Evolutionary conservation across 257 asterid species (phyloP).

Genomic region (Asclepias syriaca): DNA sequence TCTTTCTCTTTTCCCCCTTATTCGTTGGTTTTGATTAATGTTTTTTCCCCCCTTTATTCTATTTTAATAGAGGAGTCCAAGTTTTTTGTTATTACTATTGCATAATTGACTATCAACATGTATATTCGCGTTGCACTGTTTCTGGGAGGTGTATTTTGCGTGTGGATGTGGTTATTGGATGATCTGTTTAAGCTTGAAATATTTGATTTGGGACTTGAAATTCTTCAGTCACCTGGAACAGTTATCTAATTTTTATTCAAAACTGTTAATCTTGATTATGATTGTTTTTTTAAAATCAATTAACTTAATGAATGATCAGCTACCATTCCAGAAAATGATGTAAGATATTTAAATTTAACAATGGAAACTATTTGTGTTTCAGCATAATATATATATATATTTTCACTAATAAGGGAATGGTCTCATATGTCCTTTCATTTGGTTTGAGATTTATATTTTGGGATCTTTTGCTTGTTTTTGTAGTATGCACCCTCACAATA

Average conservation of each 20-base stretch:
- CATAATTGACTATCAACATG: neutral
- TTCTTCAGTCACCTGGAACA: neutral
- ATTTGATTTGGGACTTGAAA: neutral
- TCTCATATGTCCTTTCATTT: neutral
- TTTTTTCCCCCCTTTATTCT: neutral
- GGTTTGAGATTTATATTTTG: neutral
- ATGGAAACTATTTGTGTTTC: neutral
- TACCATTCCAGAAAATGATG: too few relatives aligned
- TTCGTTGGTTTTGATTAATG: neutral
- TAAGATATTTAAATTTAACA: neutral
- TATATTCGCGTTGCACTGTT: neutral
- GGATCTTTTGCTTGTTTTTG: conserved; percentile 18
- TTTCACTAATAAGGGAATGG: neutral
- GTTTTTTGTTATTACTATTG: neutral
- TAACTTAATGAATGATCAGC: neutral
- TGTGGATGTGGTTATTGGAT: neutral
- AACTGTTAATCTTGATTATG: neutral
- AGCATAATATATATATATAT: neutral
- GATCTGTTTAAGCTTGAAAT: neutral
- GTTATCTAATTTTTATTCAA: neutral
- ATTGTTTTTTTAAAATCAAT: neutral
- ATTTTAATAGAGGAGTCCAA: neutral
- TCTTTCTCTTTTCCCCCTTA: neutral
- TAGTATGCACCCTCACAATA: conserved; percentile 38
- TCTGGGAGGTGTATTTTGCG: neutral